Conservation (phyloP, 2,329 filamentous ascomycete genomes). For the Ascochyta rabiei region DNA sequence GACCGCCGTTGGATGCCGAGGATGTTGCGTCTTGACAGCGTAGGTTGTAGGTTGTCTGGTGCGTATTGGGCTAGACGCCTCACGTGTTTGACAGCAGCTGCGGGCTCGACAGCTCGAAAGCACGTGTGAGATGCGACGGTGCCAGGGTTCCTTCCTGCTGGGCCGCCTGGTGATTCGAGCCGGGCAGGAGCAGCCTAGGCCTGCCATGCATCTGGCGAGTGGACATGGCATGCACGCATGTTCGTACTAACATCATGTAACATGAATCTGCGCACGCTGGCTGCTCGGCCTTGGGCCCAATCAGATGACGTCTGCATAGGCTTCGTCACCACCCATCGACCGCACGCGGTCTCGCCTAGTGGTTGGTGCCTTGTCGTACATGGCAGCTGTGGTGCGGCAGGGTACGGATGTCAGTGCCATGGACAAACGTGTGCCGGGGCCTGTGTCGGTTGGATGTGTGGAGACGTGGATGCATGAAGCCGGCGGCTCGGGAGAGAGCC, state of each 20-base stretch:
- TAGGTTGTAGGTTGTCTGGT: not conserved
- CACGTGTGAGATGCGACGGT: slow-evolving; percentile 9
- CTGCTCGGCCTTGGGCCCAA: slow-evolving; percentile 11
- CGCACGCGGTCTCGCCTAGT: slow-evolving; percentile 5
- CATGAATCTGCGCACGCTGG: slow-evolving; percentile 11
- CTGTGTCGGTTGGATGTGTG: slow-evolving; percentile 11
- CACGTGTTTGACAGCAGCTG: slow-evolving; percentile 14
- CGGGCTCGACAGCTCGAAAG: not conserved
- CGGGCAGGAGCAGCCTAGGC: slow-evolving; percentile 8
- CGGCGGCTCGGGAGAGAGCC: slow-evolving; percentile 26
- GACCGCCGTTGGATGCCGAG: not conserved
- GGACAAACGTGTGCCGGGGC: slow-evolving; percentile 15
- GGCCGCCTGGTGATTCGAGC: slow-evolving; percentile 20
- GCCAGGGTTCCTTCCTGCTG: slow-evolving; percentile 15
- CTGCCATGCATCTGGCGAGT: slow-evolving; percentile 13
- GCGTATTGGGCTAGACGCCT: slow-evolving; percentile 8
- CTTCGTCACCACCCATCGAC: slow-evolving; percentile 17
- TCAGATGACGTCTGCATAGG: slow-evolving; percentile 1
- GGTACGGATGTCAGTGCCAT: slow-evolving; percentile 2
- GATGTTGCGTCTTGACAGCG: not conserved
- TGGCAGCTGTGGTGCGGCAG: slow-evolving; percentile 13
- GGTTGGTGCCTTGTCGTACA: slow-evolving; percentile 19
- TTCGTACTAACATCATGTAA: too few relatives aligned
- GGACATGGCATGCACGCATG: slow-evolving; percentile 3
- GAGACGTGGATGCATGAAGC: slow-evolving; percentile 3